phyloP scores from a whole-genome alignment of 2,329 filamentous ascomycete species.

The Penicillium frequentans region DNA sequence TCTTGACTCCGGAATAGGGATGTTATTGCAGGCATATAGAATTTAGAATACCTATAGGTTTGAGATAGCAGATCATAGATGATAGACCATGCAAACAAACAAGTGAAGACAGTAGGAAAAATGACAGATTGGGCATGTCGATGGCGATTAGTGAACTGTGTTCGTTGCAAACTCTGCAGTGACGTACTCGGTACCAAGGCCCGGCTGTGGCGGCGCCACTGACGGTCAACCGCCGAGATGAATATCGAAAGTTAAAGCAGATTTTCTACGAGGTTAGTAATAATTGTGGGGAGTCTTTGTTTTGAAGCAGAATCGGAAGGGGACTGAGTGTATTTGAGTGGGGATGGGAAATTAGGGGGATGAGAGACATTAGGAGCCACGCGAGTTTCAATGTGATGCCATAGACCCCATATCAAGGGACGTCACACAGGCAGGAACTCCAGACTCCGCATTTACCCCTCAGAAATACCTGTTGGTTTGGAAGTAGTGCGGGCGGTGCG shows the following conservation, averaged over 20 bases:
- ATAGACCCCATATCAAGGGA: background rate
- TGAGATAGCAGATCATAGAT: background rate
- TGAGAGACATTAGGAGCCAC: background rate
- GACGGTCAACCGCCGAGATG: background rate
- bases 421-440: background rate
- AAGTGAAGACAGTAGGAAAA: background rate
- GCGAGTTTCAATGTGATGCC: background rate
- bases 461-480: constrained; percentile 2
- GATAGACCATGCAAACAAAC: background rate
- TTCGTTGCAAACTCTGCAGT: constrained; percentile 11
- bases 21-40: background rate
- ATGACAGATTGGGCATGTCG: background rate
- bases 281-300: background rate
- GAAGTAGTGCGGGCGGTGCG: constrained; percentile 3
- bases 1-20: background rate
- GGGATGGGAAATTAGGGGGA: background rate
- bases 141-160: background rate
- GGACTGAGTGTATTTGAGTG: background rate
- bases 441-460: constrained; percentile 23
- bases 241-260: background rate
- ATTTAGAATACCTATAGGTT: background rate
- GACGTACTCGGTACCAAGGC: constrained; percentile 8
- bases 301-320: background rate
- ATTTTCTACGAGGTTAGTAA: background rate
- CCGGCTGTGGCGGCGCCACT: constrained; percentile 1